Percentiles rank a stretch among this genome's conserved stretches.
Evolutionary conservation across 495 filamentous ascomycete species (phyloP).

Genomic region (Trichoderma asperelloides): DNA sequence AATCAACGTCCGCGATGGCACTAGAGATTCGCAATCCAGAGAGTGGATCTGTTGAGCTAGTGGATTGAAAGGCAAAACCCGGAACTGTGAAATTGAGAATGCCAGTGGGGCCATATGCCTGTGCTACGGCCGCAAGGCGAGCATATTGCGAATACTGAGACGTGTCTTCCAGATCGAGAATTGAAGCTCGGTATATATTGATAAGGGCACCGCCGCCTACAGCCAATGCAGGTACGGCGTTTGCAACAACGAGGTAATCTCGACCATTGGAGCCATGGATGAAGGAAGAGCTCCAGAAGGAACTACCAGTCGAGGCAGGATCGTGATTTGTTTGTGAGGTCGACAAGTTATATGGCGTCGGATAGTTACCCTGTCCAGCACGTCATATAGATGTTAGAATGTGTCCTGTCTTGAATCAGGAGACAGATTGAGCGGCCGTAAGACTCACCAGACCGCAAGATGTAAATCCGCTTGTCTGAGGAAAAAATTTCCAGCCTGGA

Average conservation of each 20-base stretch:
- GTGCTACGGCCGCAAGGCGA: neutral
- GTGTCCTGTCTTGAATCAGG: too few relatives aligned
- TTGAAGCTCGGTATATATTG: slow-evolving; percentile 1
- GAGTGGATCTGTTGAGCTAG: neutral
- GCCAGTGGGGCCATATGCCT: neutral
- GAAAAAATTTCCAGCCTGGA: neutral
- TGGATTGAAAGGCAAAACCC: neutral
- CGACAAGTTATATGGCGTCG: neutral
- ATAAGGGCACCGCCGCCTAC: neutral
- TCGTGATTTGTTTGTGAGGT: neutral
- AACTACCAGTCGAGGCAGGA: neutral
- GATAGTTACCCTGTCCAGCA: neutral
- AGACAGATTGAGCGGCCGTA: neutral
- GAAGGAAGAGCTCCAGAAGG: slow-evolving; percentile 1
- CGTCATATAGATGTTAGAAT: neutral
- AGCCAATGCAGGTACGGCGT: neutral
- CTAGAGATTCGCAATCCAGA: neutral
- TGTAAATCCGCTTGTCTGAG: neutral
- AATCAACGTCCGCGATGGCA: neutral
- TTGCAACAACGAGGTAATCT: slow-evolving; percentile 3
- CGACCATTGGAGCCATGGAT: slow-evolving; percentile 1
- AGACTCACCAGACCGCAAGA: neutral
- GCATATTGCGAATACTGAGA: neutral
- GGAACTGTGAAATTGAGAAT: neutral
- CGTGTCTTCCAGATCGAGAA: slow-evolving; percentile 1